Conservation (phyloP, 2,329 filamentous ascomycete genomes). For the Sporothrix curviconia region DNA sequence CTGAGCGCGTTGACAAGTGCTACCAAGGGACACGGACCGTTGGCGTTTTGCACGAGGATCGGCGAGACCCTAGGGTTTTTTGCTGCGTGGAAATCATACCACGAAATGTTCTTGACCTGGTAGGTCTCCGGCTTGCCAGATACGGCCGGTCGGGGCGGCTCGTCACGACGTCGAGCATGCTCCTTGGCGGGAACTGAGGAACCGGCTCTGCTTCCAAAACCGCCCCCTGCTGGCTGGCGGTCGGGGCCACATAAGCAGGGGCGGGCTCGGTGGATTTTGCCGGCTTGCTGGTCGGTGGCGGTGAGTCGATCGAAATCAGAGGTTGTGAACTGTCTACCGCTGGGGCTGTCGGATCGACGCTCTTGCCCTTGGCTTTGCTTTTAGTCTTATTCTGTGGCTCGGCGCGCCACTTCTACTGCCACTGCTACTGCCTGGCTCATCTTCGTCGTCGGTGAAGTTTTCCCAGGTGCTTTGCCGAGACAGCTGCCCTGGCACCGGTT, state of each 20-base stretch:
- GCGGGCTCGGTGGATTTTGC: slow-evolving; percentile 10
- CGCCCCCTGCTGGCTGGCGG: background rate
- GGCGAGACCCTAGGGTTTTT: slow-evolving; percentile 70
- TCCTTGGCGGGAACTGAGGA: slow-evolving; percentile 24
- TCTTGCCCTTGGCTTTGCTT: slow-evolving; percentile 7
- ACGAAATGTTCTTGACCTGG: slow-evolving; percentile 84
- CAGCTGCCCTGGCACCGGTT: slow-evolving; percentile 25
- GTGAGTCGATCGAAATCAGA: slow-evolving; percentile 8
- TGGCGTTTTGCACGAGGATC: slow-evolving; percentile 85
- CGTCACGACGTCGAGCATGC: slow-evolving; percentile 21
- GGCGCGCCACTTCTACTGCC: background rate
- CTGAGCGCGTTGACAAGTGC: slow-evolving; percentile 90
- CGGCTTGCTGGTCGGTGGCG: slow-evolving; percentile 8
- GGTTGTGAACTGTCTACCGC: slow-evolving; percentile 13
- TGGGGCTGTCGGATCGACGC: background rate
- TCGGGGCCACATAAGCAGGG: background rate
- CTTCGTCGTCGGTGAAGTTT: slow-evolving; percentile 29
- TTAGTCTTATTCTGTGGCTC: background rate
- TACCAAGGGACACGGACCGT: slow-evolving; percentile 88
- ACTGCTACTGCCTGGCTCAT: background rate
- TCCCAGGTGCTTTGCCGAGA: slow-evolving; percentile 35
- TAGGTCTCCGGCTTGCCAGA: slow-evolving; percentile 68
- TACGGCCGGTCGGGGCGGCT: slow-evolving; percentile 29
- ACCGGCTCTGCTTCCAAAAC: slow-evolving; percentile 11
- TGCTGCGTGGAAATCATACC: slow-evolving; percentile 59